These are phyloP conservation scores for Leucoagaricus sp. DNA, from an alignment of 1,284 basidiomycete genomes.

Conservation along the genomic window DNA sequence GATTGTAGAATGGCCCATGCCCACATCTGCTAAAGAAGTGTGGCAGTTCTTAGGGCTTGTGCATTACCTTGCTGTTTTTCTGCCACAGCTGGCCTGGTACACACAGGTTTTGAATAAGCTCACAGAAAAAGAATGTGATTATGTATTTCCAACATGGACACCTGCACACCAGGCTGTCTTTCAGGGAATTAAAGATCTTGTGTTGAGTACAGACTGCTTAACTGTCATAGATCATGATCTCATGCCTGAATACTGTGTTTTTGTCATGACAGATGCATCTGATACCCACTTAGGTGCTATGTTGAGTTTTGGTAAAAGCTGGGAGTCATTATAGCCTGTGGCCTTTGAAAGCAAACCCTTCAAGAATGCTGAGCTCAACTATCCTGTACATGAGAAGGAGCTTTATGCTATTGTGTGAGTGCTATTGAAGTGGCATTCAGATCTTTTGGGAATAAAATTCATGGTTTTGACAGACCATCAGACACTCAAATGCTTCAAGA, in stretches of 20 bases:
- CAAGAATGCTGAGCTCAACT: slow-evolving; percentile 34
- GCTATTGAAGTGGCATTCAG: slow-evolving; percentile 34
- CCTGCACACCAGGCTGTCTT: slow-evolving; percentile 31
- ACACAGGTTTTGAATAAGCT: slow-evolving; percentile 29
- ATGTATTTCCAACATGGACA: slow-evolving; percentile 29
- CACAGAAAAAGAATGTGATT: slow-evolving; percentile 28
- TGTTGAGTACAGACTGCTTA: slow-evolving; percentile 24
- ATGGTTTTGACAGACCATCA: slow-evolving; percentile 38
- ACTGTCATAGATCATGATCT: slow-evolving; percentile 32
- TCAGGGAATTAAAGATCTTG: slow-evolving; percentile 34
- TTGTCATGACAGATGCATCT: slow-evolving; percentile 37
- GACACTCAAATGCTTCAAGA: slow-evolving; percentile 34
- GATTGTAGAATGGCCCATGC: slow-evolving; percentile 33
- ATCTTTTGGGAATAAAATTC: slow-evolving; percentile 35
- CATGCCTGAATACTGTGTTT: slow-evolving; percentile 33
- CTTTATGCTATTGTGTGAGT: slow-evolving; percentile 37
- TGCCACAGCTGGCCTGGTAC: slow-evolving; percentile 31
- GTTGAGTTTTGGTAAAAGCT: slow-evolving; percentile 30
- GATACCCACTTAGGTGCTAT: slow-evolving; percentile 33
- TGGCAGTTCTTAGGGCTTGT: slow-evolving; percentile 37
- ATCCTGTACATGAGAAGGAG: no score
- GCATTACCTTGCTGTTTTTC: slow-evolving; percentile 33
- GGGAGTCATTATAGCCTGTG: slow-evolving; percentile 31
- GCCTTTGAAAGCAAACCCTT: slow-evolving; percentile 34
- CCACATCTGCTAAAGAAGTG: slow-evolving; percentile 26